These are phyloP conservation scores for Candida michaelii DNA, from an alignment of 805 yeast genomes.

Conservation along the genomic window DNA sequence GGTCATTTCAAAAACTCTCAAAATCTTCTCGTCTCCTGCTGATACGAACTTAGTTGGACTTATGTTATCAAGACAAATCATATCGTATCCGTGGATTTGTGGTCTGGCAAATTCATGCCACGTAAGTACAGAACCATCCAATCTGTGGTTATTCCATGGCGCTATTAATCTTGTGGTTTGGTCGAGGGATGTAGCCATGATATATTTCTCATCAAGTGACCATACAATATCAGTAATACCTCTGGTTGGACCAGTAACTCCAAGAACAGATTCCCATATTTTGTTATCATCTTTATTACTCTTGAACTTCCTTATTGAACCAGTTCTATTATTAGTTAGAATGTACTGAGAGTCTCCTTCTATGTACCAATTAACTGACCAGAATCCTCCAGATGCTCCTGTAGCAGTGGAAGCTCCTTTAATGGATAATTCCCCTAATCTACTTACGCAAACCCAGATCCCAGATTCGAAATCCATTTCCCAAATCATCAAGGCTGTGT, in stretches of 20 bases:
- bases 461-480: slow-evolving; percentile 83
- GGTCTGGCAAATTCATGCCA: slow-evolving; percentile 97
- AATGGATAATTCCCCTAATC: slow-evolving; percentile 89
- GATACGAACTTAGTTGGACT: slow-evolving; percentile 69
- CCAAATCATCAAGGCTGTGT: slow-evolving; percentile 93
- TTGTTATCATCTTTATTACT: slow-evolving; percentile 27
- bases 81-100: slow-evolving; percentile 97
- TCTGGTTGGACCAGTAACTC: slow-evolving; percentile 73
- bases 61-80: slow-evolving; percentile 74
- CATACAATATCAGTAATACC: slow-evolving; percentile 79
- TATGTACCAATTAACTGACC: slow-evolving; percentile 68
- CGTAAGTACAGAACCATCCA: slow-evolving; percentile 22
- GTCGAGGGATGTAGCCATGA: slow-evolving; percentile 80
- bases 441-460: slow-evolving; percentile 77
- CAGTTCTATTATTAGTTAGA: slow-evolving; percentile 86
- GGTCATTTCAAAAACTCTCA: slow-evolving; percentile 89
- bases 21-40: slow-evolving; percentile 93
- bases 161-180: slow-evolving; percentile 89
- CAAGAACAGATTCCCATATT: slow-evolving; percentile 49
- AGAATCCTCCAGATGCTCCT: slow-evolving; percentile 77
- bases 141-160: slow-evolving; percentile 47
- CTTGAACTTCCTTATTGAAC: slow-evolving; percentile 83
- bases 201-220: slow-evolving; percentile 63
- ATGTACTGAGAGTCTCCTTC: slow-evolving; percentile 42
- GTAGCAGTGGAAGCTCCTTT: slow-evolving; percentile 99